Percentiles rank a stretch among this genome's conserved stretches.
Conservation (phyloP, 2,329 filamentous ascomycete species). For the Aureobasidium uvarum region DNA sequence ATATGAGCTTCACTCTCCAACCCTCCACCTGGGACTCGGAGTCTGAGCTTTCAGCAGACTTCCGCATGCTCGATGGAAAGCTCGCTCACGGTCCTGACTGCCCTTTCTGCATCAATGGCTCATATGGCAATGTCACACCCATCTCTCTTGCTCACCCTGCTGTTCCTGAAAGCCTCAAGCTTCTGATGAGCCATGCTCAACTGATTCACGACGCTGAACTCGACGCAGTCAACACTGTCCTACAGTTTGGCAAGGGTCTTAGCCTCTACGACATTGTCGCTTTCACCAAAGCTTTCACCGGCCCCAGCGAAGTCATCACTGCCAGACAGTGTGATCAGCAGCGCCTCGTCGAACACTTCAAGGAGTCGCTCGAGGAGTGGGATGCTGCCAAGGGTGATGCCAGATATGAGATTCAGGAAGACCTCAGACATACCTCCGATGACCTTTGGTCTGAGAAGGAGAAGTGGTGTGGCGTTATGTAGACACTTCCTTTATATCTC, state of each 20-base stretch:
- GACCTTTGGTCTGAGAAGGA: slow-evolving; percentile 22
- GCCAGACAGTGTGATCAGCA: slow-evolving; percentile 16
- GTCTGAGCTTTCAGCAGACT: slow-evolving; percentile 16
- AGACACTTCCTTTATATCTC: not conserved
- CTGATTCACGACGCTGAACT: slow-evolving; percentile 21
- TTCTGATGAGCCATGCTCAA: slow-evolving; percentile 20
- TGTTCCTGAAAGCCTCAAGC: slow-evolving; percentile 15
- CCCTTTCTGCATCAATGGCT: slow-evolving; percentile 19
- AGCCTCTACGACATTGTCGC: slow-evolving; percentile 18
- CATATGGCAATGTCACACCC: slow-evolving; percentile 19
- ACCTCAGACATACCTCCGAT: slow-evolving; percentile 10
- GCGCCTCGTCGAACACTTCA: slow-evolving; percentile 21
- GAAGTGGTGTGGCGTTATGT: slow-evolving; percentile 23
- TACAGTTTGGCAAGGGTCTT: slow-evolving; percentile 15
- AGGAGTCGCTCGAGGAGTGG: slow-evolving; percentile 20
- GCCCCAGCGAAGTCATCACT: slow-evolving; percentile 20
- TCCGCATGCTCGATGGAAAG: slow-evolving; percentile 22
- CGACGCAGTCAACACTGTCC: slow-evolving; percentile 13
- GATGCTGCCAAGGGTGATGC: slow-evolving; percentile 6
- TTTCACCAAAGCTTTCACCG: slow-evolving; percentile 19
- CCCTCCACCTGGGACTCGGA: slow-evolving; percentile 20
- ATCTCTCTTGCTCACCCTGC: slow-evolving; percentile 17
- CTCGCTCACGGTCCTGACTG: slow-evolving; percentile 22
- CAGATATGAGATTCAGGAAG: slow-evolving; percentile 17
- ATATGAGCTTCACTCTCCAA: slow-evolving; percentile 25